These are phyloP conservation scores for Monotropa hypopitys DNA, from an alignment of 179 eudicot genomes.

Conservation along the genomic window DNA sequence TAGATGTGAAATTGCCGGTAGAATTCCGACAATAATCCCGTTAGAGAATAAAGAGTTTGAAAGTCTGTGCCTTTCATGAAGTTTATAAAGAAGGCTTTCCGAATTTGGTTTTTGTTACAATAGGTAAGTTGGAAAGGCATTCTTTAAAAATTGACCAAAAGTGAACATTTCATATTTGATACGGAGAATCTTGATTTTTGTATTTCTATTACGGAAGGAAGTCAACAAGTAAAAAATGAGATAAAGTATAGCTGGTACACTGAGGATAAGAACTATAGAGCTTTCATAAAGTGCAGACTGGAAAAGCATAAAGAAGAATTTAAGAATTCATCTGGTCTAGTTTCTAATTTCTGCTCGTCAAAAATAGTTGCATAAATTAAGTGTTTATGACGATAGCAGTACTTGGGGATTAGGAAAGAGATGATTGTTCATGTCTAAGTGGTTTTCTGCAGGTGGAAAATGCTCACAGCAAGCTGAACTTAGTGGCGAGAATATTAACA, in stretches of 20 bases:
- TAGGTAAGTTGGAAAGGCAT: not conserved
- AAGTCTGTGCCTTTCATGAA: not conserved
- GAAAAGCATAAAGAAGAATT: not conserved
- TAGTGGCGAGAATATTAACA: conserved; percentile 94
- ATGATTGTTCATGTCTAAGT: conserved; percentile 9
- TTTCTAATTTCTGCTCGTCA: not conserved
- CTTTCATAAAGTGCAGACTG: not conserved
- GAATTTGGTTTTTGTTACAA: not conserved
- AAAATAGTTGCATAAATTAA: not conserved
- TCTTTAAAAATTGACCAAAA: not conserved
- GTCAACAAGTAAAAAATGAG: not conserved
- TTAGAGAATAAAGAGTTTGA: not conserved
- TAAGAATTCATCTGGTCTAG: not conserved
- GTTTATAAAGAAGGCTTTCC: not conserved
- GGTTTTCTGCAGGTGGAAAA: conserved; percentile 61
- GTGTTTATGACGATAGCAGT: not conserved
- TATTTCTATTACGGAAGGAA: not conserved
- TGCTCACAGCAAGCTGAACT: conserved; percentile 93
- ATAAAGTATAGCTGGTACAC: not conserved
- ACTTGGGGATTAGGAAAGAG: not conserved
- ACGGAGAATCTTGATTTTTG: not conserved
- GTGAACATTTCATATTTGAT: not conserved
- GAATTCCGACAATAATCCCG: not conserved
- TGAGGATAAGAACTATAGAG: not conserved
- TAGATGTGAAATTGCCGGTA: not conserved